Base-by-base conservation (phyloP, 148 eudicot species). In the Amaranthus hypochondriacus region DNA sequence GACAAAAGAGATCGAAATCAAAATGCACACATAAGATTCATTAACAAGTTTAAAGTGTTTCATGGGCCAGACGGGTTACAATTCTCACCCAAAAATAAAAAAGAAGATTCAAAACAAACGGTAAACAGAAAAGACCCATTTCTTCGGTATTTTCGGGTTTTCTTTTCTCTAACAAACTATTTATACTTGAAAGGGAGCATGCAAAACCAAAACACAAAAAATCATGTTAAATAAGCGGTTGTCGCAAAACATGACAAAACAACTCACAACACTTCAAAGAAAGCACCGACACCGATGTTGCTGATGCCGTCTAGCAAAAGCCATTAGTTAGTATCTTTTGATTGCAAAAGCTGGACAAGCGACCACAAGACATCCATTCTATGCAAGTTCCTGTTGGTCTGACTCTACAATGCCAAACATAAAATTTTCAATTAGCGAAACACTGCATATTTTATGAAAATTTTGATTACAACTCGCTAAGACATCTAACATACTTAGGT, bases 291-390 rank as follows among this genome's bases (percentile, higher is more conserved):
- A 42, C 56, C 2, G 63, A 62, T 55, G 46, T 65, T 46, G 48
- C 50, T n/a, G 15, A 61, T 21, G 75, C 8, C 51, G 57, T 68
- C 54, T 42, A 66, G 77, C 7, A 56, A 48, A 7, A 9, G 54
- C 48, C 70, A 57, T 79, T 75, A 83, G 70, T 50, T 47, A 56
- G 83, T 59, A 56, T 78, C 69, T 74, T 85, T 85, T 13, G 89
- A 79, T 83, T 90, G 95, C 70, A 93, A 67, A 72, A 91, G 85
- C 79, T 91, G 95, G 83, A 91, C 86, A 61, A 93, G 88, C 67
- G 97, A 85, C 97, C 92, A 91, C 62, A 93, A 74, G 60, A 91
- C 83, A 81, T 93, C 98, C 95, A 93, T 86, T 78, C 98, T 85
- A 71, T 91, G 98, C 83, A 93, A 72, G 84, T 76, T 86, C 78